phyloP scores from a whole-genome alignment of 1,284 basidiomycete species.

The Fereydounia khargensis region DNA sequence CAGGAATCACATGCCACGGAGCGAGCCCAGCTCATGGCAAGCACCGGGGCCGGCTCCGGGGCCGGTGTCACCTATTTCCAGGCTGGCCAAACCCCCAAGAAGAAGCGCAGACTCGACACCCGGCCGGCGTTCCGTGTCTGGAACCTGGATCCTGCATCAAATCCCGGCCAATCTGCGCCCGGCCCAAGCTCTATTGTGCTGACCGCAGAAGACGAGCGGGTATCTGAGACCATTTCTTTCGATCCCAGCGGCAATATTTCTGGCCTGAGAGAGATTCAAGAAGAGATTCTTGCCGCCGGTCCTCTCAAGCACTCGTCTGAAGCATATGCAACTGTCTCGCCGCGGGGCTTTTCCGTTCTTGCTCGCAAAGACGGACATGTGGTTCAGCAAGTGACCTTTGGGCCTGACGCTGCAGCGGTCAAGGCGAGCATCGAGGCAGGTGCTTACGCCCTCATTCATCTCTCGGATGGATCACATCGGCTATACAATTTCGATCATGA shows the following conservation, averaged over 20 bases:
- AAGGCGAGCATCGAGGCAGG: slow-evolving; percentile 15
- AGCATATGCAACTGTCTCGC: too few species aligned
- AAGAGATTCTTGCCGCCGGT: too few species aligned
- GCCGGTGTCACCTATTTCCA: slow-evolving; percentile 2
- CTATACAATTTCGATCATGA: slow-evolving; percentile 4
- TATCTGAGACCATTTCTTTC: too few species aligned
- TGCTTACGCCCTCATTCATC: slow-evolving; percentile 15
- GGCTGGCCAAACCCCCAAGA: neutral
- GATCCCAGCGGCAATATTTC: too few species aligned
- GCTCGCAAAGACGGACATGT: neutral
- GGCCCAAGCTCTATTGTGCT: too few species aligned
- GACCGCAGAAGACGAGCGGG: too few species aligned
- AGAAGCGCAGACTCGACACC: neutral
- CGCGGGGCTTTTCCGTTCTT: neutral
- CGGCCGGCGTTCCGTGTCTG: too few species aligned
- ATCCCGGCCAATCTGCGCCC: too few species aligned
- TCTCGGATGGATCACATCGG: slow-evolving; percentile 1
- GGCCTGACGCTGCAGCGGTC: neutral
- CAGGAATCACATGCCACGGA: neutral
- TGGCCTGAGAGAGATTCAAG: too few species aligned
- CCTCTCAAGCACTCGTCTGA: too few species aligned
- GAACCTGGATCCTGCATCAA: too few species aligned
- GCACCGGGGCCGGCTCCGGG: neutral
- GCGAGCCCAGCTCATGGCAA: slow-evolving; percentile 1
- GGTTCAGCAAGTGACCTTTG: too few species aligned